phyloP scores from a whole-genome alignment of 176 grass and related monocot genomes.

The Bothriochloa decipiens region DNA sequence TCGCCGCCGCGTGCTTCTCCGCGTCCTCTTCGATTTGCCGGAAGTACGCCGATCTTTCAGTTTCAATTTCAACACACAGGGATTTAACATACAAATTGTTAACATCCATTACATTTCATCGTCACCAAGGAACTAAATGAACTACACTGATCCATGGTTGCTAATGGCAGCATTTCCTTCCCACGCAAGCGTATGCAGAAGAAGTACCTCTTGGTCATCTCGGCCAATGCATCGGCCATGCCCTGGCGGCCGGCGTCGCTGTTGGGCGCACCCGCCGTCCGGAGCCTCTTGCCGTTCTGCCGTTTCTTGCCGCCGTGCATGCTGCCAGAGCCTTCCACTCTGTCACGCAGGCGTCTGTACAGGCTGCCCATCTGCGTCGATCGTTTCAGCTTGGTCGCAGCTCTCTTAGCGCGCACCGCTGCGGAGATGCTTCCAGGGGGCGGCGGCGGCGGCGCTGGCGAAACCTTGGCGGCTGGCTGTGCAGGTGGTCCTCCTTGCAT shows the following conservation, averaged over 20 bases:
- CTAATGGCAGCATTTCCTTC: background rate
- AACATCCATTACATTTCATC: background rate
- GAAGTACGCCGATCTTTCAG: conserved; percentile 65
- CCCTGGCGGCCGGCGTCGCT: conserved; percentile 40
- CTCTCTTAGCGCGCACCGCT: conserved; percentile 34
- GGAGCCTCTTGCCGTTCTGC: conserved; percentile 43
- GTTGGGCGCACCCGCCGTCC: conserved; percentile 1
- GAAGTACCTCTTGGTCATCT: conserved; percentile 65
- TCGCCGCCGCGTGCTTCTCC: conserved; percentile 50
- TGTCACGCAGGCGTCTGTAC: conserved; percentile 62
- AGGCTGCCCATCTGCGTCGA: conserved; percentile 66
- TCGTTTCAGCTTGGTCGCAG: conserved; percentile 62
- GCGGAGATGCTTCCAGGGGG: conserved; percentile 48
- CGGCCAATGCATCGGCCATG: conserved; percentile 75
- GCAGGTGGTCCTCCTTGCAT: background rate
- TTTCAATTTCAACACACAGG: background rate
- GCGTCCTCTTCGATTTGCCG: conserved; percentile 71
- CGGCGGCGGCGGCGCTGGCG: conserved; percentile 31
- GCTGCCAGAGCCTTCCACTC: conserved; percentile 58
- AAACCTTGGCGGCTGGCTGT: background rate
- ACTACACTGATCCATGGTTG: background rate
- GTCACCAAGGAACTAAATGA: background rate
- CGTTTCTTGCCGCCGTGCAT: conserved; percentile 26
- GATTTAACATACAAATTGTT: background rate
- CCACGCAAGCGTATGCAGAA: too few species aligned